These are phyloP conservation scores for Epichloe sibirici DNA, from an alignment of 2,329 filamentous ascomycete species.

Conservation along the genomic window DNA sequence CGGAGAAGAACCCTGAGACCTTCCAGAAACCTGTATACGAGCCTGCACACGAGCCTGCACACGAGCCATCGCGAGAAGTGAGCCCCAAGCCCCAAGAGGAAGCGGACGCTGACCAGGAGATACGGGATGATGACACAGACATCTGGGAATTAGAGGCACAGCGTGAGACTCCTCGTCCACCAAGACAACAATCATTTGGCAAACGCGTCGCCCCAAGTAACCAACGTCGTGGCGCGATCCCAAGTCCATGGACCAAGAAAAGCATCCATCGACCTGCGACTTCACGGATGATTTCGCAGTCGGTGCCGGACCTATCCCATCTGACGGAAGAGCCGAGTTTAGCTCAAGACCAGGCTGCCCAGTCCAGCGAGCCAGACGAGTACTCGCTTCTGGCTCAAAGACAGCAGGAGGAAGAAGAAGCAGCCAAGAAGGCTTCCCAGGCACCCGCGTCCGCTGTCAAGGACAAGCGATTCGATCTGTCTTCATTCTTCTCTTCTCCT, in stretches of 20 bases:
- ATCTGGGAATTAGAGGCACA: slow-evolving; percentile 47
- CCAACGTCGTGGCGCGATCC: slow-evolving; percentile 15
- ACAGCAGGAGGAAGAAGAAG: slow-evolving; percentile 9
- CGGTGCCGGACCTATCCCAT: slow-evolving; percentile 8
- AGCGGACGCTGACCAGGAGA: slow-evolving; percentile 10
- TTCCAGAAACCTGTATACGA: slow-evolving; percentile 1
- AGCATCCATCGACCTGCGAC: slow-evolving; percentile 7
- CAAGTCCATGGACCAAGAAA: slow-evolving; percentile 28
- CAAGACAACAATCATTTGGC: slow-evolving; percentile 19
- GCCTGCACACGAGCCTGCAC: background rate
- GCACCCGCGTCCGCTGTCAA: slow-evolving; percentile 14
- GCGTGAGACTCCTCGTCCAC: slow-evolving; percentile 27
- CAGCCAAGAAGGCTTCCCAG: slow-evolving; percentile 5
- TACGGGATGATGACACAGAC: slow-evolving; percentile 32
- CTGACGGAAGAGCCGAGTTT: slow-evolving; percentile 4
- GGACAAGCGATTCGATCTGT: slow-evolving; percentile 32
- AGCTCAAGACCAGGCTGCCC: slow-evolving; percentile 6
- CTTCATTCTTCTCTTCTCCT: slow-evolving; percentile 47
- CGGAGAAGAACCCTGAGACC: slow-evolving; percentile 4
- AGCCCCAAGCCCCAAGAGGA: background rate
- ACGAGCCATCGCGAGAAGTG: slow-evolving; percentile 7
- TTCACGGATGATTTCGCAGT: slow-evolving; percentile 4
- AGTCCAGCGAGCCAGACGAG: slow-evolving; percentile 23
- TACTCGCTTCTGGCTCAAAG: slow-evolving; percentile 31
- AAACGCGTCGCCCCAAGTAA: slow-evolving; percentile 11